Evolutionary conservation across 2,329 filamentous ascomycete genomes (phyloP), one percentile per base, ranked within the genome.

Genomic region (Paraphaeosphaeria minitans): DNA sequence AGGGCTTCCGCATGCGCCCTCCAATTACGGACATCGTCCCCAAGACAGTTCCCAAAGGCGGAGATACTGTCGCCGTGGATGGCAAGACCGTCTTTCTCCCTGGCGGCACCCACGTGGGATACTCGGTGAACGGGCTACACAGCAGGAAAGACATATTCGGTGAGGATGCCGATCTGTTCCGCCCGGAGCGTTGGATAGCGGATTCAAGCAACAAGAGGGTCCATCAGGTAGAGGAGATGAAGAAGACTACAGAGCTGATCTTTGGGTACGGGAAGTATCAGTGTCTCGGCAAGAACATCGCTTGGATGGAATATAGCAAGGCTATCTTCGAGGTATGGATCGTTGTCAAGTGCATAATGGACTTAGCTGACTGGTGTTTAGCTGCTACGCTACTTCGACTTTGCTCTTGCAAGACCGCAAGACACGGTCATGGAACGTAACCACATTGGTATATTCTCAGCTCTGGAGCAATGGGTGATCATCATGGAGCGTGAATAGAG

Each of bases 181-280:
- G 78, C 3, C 82, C 82, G 0, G 81, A 83, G 65, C 71, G 82
- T 9, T 84, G 81, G 81, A 63, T 83, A 2, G 46, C 66, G 12
- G 55, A 69, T 6, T 64, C 65, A 14, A 55, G 61, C 29, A 29
- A 59, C 6, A 42, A 16, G 14, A 53, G 62, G 22, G 39, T 47
- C 2, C 53, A 64, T 2, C 53, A 55, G 16, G 41, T 71, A 13
- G 42, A 43, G 6, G 61, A 54, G 0, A 76, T 76, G 73, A 56
- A 64, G 41, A 64, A 66, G 22, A 66, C 62, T 1, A 68, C 65
- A 12, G 70, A 72, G 4, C 57, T 76, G 59, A 65, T 73, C 4
- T 75, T 75, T 49, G 71, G 73, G 7, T 71, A 71, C 53, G 73
- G 73, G 0, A 72, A 67, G 58, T 72, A 68, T 35, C 63, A 69